Evolutionary conservation across 169 alveolate species (phyloP), one percentile per base, ranked within the genome.

Genomic region (Eimeria maxima): DNA sequence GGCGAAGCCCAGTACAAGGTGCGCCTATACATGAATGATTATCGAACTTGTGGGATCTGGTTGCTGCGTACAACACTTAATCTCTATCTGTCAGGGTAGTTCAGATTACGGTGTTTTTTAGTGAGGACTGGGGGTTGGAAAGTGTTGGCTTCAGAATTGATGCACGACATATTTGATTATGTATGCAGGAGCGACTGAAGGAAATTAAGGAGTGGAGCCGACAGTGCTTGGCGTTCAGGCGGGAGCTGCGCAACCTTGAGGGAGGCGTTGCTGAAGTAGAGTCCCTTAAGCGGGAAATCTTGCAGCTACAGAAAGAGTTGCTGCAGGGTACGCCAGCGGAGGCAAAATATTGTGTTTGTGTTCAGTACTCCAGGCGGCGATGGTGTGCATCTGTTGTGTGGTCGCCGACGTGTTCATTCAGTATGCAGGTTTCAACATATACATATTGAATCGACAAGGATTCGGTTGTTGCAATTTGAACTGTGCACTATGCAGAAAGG

Each of bases 1-100:
- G 99, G 99, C n/a, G 99, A 98, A 92, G 97, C 97, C 63, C 97
- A 96, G 93, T 95, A 93, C 89, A 90, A 90, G 78, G 96, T 94
- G 42, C 18, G 95, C 57, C 7, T 16, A 20, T 33, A 22, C 13
- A 24, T 33, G 33, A 20, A 24, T 50, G 38, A 78, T 1, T 5
- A 16, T 55, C 69, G 45, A 45, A 47, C 45, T 2, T 20, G 44
- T n/a, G 44, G 16, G 44, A 27, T 44, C 65, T 22, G 38, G 33
- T 8, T 53, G 29, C 44, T 29, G 45, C 73, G 33, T 69, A 4
- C 3, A 50, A 45, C 27, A 57, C 13, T 53, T 8, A n/a, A 33
- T 20, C 63, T 8, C 16, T 16, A 65, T 13, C 33, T 4, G 22
- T 8, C 27, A 5, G 4, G 4, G n/a, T 73, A 14, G 33, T 29